A percentile compares a stretch with the other conserved stretches of the same genome.
Conservation (phyloP, 768 basidiomycete genomes). For the Pulveroboletus frians region DNA sequence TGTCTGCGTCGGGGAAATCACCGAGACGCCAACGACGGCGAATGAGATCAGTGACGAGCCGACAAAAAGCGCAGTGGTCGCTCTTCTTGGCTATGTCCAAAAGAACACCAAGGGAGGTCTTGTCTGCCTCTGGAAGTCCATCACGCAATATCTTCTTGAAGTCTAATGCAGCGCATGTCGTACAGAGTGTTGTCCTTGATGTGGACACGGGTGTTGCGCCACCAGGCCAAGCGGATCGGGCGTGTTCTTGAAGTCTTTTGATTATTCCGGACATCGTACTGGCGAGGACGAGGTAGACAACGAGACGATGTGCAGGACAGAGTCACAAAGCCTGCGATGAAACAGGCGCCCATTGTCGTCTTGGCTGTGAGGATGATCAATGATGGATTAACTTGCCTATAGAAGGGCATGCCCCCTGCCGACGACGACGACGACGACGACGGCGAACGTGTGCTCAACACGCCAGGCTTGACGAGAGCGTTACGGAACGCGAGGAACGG, state of each 20-base stretch:
- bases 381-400: no score
- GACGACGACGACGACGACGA: no score
- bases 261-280: slow-evolving; percentile 2
- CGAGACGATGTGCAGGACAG: not conserved
- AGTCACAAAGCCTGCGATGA: no score
- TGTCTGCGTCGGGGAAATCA: slow-evolving; percentile 7
- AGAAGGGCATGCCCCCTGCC: no score
- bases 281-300: not conserved
- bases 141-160: slow-evolving; percentile 10
- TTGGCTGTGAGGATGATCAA: not conserved
- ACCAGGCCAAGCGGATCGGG: not conserved
- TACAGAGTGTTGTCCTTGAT: slow-evolving; percentile 1
- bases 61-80: slow-evolving; percentile 13
- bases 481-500: no score
- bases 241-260: slow-evolving; percentile 3
- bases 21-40: slow-evolving; percentile 15
- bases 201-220: not conserved
- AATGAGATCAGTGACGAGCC: slow-evolving; percentile 7
- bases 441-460: no score
- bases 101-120: slow-evolving; percentile 5
- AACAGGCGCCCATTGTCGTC: not conserved
- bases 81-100: slow-evolving; percentile 5
- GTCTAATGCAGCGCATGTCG: slow-evolving; percentile 9
- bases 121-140: slow-evolving; percentile 4
- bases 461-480: no score